A percentile compares a stretch with the other conserved stretches of the same genome.
phyloP scores from a whole-genome alignment of 1,139 yeast genomes.

The Eremothecium gossypii region DNA sequence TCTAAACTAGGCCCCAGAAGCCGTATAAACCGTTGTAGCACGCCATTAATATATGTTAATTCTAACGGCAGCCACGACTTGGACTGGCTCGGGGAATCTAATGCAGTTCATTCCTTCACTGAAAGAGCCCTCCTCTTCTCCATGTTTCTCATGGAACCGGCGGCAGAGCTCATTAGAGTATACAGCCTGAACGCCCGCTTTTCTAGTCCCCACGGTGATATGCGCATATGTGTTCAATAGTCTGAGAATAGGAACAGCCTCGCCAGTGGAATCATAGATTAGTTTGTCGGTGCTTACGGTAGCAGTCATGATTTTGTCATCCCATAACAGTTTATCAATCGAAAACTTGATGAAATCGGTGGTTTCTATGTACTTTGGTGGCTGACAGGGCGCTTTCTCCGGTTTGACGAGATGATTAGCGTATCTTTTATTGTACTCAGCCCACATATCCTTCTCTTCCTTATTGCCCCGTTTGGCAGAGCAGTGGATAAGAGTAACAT shows the following conservation, averaged over 20 bases:
- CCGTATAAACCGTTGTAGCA: neutral
- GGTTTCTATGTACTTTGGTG: conserved; percentile 6
- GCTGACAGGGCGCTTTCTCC: conserved; percentile 4
- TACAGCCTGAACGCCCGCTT: conserved; percentile 40
- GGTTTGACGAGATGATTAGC: conserved; percentile 10
- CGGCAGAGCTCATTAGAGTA: conserved; percentile 39
- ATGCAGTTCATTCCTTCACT: neutral
- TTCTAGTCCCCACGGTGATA: conserved; percentile 63
- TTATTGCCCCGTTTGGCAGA: conserved; percentile 25
- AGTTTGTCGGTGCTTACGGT: conserved; percentile 35
- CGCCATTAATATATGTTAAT: neutral
- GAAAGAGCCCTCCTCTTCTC: conserved; percentile 9
- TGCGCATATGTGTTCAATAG: conserved; percentile 49
- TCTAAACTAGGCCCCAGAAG: conserved; percentile 7
- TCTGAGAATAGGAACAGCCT: conserved; percentile 20
- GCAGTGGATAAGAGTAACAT: conserved; percentile 67
- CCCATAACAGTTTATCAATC: conserved; percentile 42
- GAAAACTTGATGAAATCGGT: conserved; percentile 33
- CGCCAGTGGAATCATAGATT: conserved; percentile 24
- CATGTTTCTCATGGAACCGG: conserved; percentile 6
- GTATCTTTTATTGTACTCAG: conserved; percentile 21
- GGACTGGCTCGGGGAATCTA: neutral
- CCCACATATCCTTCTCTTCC: conserved; percentile 29
- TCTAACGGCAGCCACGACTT: neutral
- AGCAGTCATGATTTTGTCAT: conserved; percentile 47